Percentiles rank a stretch among this genome's conserved stretches.
Evolutionary conservation across 306 rosid genomes (phyloP).

Genomic region (Sicyos baderoa): DNA sequence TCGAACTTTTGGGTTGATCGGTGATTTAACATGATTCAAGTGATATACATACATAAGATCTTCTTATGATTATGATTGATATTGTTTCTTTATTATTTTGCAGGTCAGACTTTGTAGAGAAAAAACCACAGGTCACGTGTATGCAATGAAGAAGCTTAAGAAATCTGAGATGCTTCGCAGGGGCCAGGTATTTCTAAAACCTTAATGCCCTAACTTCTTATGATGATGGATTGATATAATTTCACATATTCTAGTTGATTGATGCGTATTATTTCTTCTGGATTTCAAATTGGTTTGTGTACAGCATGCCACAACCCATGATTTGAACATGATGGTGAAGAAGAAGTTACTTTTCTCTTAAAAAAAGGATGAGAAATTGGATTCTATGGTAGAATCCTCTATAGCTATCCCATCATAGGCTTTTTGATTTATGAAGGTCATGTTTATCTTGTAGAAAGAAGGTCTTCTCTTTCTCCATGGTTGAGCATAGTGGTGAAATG

Average conservation of each 20-base stretch:
- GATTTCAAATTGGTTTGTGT: background rate
- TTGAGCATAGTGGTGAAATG: background rate
- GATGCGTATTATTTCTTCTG: background rate
- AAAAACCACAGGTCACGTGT: conserved; percentile 64
- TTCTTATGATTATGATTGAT: background rate
- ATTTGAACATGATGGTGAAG: no score
- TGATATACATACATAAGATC: background rate
- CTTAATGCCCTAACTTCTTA: background rate
- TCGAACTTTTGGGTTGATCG: no score
- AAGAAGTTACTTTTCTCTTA: background rate
- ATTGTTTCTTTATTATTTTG: conserved; percentile 7
- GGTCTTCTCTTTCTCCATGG: conserved; percentile 2
- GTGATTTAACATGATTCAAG: no score
- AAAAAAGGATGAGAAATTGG: background rate
- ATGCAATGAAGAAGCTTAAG: conserved; percentile 90
- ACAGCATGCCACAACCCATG: background rate
- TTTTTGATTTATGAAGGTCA: background rate
- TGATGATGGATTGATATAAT: background rate
- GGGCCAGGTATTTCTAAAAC: conserved; percentile 46
- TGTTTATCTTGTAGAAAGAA: background rate
- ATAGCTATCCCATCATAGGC: background rate
- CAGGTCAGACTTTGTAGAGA: conserved; percentile 85
- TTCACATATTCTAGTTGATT: background rate
- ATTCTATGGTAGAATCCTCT: conserved; percentile 6
- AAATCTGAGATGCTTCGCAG: conserved; percentile 91